Base-by-base conservation (phyloP, 805 yeast genomes). In the Pichia exigua region DNA sequence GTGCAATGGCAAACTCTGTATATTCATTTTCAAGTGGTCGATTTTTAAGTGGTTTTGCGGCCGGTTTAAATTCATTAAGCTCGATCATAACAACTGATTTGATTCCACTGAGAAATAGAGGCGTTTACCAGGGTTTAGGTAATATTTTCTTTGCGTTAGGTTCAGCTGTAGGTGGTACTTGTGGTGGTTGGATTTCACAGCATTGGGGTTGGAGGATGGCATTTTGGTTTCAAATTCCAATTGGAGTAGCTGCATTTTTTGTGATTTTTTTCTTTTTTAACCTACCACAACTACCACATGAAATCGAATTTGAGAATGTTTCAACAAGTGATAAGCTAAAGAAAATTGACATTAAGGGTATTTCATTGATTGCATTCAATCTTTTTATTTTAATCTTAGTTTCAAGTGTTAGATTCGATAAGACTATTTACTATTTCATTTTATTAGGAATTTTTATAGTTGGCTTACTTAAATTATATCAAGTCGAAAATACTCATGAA, bases 21-120 rank as follows among this genome's bases (percentile, higher is more conserved):
- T 57, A 69, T 44, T 57, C 73, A 49, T 70, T 85, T 56, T 78
- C 83, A 9, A 47, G 69, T 28, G 77, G 85, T 8, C 68, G 90
- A 58, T 83, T 88, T 55, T 72, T 90, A 48, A 81, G 95, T 38
- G 97, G 97, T 9, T 76, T 87, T 57, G 96, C 96, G 13, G 96
- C 95, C n/a, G 97, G 97, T 1, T 76, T 89, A 61, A 82, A 85
- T 52, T 78, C 94, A 0, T 70, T 89, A 56, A 78, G 86, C 42
- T 85, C 95, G 15, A 86, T 90, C 51, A 77, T 88, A 13, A 78
- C 86, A 66, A 79, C 87, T 48, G 97, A 90, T 65, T 73, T 88
- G 48, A 83, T 91, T 26, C 88, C 96, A 4, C 73, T 90, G 59
- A 74, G 95, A 52, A 80, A 84, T 35, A 74, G 97, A 50, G 96